A percentile compares a stretch with the other conserved stretches of the same genome.
phyloP scores from a whole-genome alignment of 805 yeast genomes.

The Candida hungchunana region DNA sequence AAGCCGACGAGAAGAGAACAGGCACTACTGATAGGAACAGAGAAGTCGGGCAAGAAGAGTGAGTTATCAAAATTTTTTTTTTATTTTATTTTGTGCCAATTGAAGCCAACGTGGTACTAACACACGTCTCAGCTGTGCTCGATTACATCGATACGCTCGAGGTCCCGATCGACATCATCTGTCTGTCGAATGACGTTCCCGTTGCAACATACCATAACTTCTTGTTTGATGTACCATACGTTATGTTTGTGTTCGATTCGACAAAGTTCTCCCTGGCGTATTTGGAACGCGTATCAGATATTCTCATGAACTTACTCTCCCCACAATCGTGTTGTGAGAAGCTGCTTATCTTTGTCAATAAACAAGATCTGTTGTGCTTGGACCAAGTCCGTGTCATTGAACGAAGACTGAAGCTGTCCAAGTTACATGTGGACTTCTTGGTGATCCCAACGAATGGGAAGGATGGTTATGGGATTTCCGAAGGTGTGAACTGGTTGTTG shows the following conservation, averaged over 20 bases:
- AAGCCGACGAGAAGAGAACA: slow-evolving; percentile 1
- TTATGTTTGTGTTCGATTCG: slow-evolving; percentile 22
- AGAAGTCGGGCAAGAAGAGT: slow-evolving; percentile 19
- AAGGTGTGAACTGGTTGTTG: slow-evolving; percentile 27
- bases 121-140: slow-evolving; percentile 11
- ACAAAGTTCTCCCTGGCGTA: slow-evolving; percentile 15
- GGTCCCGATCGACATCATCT: slow-evolving; percentile 17
- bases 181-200: slow-evolving; percentile 20
- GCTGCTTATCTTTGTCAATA: slow-evolving; percentile 20
- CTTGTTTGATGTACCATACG: slow-evolving; percentile 15
- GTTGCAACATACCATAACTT: slow-evolving; percentile 19
- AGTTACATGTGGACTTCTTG: slow-evolving; percentile 13
- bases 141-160: slow-evolving; percentile 11
- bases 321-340: slow-evolving; percentile 11
- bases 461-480: slow-evolving; percentile 22
- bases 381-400: slow-evolving; percentile 12
- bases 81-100: neutral
- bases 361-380: slow-evolving; percentile 14
- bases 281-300: slow-evolving; percentile 6
- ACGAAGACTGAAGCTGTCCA: slow-evolving; percentile 8
- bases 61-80: slow-evolving; percentile 2
- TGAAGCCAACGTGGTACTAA: slow-evolving; percentile 2
- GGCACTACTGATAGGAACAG: slow-evolving; percentile 19
- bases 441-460: slow-evolving; percentile 18
- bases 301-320: slow-evolving; percentile 6